A percentile compares a stretch with the other conserved stretches of the same genome.
phyloP scores from a whole-genome alignment of 1,284 basidiomycete species.

The Heterobasidion occidentale region DNA sequence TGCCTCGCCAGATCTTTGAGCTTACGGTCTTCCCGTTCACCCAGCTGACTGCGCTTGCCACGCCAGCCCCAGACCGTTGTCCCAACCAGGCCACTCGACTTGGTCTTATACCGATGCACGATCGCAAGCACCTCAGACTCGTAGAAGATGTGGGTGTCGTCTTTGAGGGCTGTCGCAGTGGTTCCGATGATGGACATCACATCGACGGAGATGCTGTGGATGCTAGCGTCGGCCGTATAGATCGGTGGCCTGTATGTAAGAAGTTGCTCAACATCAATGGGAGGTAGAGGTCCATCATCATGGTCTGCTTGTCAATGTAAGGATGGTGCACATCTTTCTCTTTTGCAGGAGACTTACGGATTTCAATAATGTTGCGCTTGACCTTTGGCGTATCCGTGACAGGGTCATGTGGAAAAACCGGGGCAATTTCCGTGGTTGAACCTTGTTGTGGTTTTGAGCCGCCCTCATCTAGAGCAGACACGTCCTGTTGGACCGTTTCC shows the following conservation, averaged over 20 bases:
- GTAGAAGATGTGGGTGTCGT: constrained; percentile 51
- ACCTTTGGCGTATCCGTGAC: background rate
- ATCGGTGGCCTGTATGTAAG: constrained; percentile 20
- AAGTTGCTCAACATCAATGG: constrained; percentile 40
- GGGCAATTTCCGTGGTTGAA: background rate
- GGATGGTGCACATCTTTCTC: background rate
- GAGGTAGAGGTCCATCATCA: constrained; percentile 38
- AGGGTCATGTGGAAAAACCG: background rate
- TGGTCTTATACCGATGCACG: constrained; percentile 59
- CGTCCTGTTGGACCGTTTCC: background rate
- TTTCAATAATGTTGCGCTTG: constrained; percentile 5
- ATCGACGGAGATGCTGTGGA: constrained; percentile 62
- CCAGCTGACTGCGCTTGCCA: constrained; percentile 42
- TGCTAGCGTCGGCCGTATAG: constrained; percentile 27
- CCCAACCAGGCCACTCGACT: constrained; percentile 52
- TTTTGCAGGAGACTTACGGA: constrained; percentile 4
- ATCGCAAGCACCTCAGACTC: constrained; percentile 63
- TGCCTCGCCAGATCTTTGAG: constrained; percentile 60
- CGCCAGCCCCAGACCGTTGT: constrained; percentile 71
- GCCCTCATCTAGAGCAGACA: constrained; percentile 3
- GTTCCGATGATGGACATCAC: constrained; percentile 50
- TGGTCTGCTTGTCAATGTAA: constrained; percentile 21
- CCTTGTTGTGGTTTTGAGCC: background rate
- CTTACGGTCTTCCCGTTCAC: constrained; percentile 55
- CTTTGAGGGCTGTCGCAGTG: constrained; percentile 34